These are phyloP conservation scores for Mycosphaerella sp. DNA, from an alignment of 2,329 filamentous ascomycete genomes.

Conservation along the genomic window DNA sequence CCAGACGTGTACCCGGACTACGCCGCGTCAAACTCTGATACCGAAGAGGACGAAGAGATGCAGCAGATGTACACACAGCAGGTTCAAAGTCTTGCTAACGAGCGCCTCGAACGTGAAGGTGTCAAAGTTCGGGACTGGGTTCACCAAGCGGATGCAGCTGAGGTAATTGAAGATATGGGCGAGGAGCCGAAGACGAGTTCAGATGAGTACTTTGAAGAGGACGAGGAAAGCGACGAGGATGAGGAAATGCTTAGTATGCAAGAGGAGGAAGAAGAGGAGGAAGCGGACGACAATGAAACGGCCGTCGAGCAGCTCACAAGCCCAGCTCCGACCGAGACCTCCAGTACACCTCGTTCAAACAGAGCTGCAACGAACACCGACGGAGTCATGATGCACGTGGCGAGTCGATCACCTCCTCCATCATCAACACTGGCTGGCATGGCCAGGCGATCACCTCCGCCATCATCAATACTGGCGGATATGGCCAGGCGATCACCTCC, in stretches of 20 bases:
- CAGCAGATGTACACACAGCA: conserved; percentile 11
- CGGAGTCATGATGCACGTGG: too few relatives aligned
- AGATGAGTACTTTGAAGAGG: conserved; percentile 11
- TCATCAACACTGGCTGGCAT: too few relatives aligned
- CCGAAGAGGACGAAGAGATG: conserved; percentile 22
- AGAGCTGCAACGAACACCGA: too few relatives aligned
- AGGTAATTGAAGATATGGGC: conserved; percentile 22
- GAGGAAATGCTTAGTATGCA: conserved; percentile 6
- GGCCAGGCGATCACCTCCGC: too few relatives aligned
- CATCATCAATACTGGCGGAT: too few relatives aligned
- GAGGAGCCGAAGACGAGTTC: conserved; percentile 13
- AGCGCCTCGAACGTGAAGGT: conserved; percentile 9
- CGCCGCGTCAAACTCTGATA: conserved; percentile 16
- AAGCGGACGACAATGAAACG: conserved; percentile 1
- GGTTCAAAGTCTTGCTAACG: conserved; percentile 4
- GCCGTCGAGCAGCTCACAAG: not conserved
- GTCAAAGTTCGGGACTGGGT: conserved; percentile 13
- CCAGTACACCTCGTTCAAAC: not conserved
- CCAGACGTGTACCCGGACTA: conserved; percentile 3
- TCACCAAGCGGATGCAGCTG: conserved; percentile 17
- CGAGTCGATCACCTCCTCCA: too few relatives aligned
- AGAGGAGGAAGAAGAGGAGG: not conserved
- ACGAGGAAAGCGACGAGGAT: conserved; percentile 6
- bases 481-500: too few relatives aligned
- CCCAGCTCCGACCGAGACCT: not conserved